Base-by-base conservation (phyloP, 1,284 basidiomycete species). In the Pascua sp. region DNA sequence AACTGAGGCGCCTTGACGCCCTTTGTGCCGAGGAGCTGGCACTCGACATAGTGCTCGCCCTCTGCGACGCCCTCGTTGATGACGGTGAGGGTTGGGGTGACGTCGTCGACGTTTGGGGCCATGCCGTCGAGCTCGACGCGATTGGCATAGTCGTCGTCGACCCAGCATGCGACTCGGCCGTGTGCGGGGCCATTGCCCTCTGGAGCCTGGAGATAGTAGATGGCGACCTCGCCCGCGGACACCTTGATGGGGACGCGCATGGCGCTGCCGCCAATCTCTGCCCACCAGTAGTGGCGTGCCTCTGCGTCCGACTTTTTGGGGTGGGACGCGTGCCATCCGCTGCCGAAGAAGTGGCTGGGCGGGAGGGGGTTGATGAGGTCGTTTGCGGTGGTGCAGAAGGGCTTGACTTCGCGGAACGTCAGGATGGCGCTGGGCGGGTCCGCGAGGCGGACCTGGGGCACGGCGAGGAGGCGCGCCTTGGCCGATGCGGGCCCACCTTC, bases 331-430 rank as follows among this genome's bases (percentile, higher is more conserved):
- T 82, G 80, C 92, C 93, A 97, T 5, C 93, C 93, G 0, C 87
- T 87, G 37, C 91, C 93, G 60, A 87, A 88, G 78, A 97, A 96
- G 64, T 94, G 79, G 40, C 88, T 89, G 0, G 87, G 85, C 10
- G 93, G 92, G 0, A 97, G 81, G 1, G 93, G 93, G 78, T 96
- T 96, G 74, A 96, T 89, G 47, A 97, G 81, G 75, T 96, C 92
- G 76, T 95, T 95, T 38, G 93, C 93, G 16, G 86, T 88, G 1
- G 90, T 91, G 76, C 93, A 97, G 78, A 83, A 91, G 10, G 93
- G 93, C 47, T 84, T 81, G 55, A 93, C 84, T 73, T 96, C 93
- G 69, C 89, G 84, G 74, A 88, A 92, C 15, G 81, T 77, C 3
- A 81, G 52, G 67, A 81, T 65, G 64, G 83, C 81, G 42, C 79